These are phyloP conservation scores for Coemansia sp. DNA, from an alignment of 192 early-diverging fungal species.

Conservation along the genomic window DNA sequence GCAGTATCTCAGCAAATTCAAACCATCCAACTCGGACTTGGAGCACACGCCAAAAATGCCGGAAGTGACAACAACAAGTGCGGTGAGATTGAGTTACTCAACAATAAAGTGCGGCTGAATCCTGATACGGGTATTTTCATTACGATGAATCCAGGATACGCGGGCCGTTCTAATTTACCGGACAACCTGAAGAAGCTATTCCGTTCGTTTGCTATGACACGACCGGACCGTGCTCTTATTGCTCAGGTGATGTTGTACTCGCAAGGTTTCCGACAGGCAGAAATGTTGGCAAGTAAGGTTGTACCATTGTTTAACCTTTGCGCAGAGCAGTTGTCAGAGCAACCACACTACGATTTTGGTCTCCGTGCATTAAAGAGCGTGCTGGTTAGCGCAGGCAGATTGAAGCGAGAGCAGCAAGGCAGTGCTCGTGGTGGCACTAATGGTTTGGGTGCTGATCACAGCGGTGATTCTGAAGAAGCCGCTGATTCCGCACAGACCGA, in stretches of 20 bases:
- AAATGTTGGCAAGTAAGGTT: slow-evolving; percentile 89
- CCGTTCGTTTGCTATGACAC: slow-evolving; percentile 98
- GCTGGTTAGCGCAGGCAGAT: slow-evolving; percentile 96
- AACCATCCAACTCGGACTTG: slow-evolving; percentile 92
- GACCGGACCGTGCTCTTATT: slow-evolving; percentile 96
- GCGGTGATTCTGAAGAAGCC: slow-evolving; percentile 44
- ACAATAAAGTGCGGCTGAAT: slow-evolving; percentile 82
- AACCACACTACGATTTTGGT: slow-evolving; percentile 99
- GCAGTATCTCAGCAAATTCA: slow-evolving; percentile 99
- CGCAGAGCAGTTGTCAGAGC: slow-evolving; percentile 88
- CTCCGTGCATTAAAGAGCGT: slow-evolving; percentile 98
- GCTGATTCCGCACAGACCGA: slow-evolving; percentile 57
- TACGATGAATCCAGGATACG: slow-evolving; percentile 99
- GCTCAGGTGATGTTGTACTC: slow-evolving; percentile 99
- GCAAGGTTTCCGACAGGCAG: slow-evolving; percentile 97
- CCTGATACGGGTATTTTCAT: slow-evolving; percentile 95
- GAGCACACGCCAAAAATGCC: slow-evolving; percentile 39
- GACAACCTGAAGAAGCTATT: slow-evolving; percentile 99
- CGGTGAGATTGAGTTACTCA: slow-evolving; percentile 90
- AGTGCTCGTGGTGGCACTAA: background rate
- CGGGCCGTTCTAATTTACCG: slow-evolving; percentile 95
- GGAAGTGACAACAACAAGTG: slow-evolving; percentile 4
- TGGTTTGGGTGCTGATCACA: slow-evolving; percentile 17
- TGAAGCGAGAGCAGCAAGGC: slow-evolving; percentile 82
- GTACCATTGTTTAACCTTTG: slow-evolving; percentile 97